Evolutionary conservation across 345 rosid genomes (phyloP), one percentile per base, ranked within the genome.

Genomic region (Populus davidiana): DNA sequence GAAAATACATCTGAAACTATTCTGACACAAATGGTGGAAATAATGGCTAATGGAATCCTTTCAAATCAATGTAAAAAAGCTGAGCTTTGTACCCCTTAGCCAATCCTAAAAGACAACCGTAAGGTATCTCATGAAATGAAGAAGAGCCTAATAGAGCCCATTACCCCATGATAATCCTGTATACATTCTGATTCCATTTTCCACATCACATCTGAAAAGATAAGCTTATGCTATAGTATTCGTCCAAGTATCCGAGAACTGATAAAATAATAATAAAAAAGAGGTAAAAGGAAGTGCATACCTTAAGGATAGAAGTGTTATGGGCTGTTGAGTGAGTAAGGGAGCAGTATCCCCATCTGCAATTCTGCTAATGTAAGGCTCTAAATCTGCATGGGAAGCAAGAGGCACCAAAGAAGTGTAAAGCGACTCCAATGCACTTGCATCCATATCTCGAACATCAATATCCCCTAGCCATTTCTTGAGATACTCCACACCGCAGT

Each of bases 291-390:
- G 14, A 23, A 49, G 6, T 13, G 35, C n/a, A 23, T 78, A 91
- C 98, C 98, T 95, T 73, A 95, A 86, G 52, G 98, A 93, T 33
- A 95, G 91, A 74, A 86, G 87, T 3, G 87, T 76, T 39, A 93
- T 87, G 38, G 92, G 90, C 73, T 91, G 87, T 75, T 85, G 92
- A 33, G 96, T 95, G 75, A 95, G 96, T 69, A 93, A 43, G 52
- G 94, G 90, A 79, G 92, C 56, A 0, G 87, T 82, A 71, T 95
- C 98, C 56, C 99, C 99, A 66, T 90, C 96, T 21, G 96, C 97
- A 82, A 95, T 88, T 80, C 98, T 89, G 71, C 81, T 90, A 73
- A 95, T 89, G 56, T 84, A 90, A 68, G 97, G 94, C 87, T 91
- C 96, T 61, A 95, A 86, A 77, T 91, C 98, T 77, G 89, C 87